phyloP scores from a whole-genome alignment of 2,329 filamentous ascomycete genomes.

The Sporothrix brasiliensis region DNA sequence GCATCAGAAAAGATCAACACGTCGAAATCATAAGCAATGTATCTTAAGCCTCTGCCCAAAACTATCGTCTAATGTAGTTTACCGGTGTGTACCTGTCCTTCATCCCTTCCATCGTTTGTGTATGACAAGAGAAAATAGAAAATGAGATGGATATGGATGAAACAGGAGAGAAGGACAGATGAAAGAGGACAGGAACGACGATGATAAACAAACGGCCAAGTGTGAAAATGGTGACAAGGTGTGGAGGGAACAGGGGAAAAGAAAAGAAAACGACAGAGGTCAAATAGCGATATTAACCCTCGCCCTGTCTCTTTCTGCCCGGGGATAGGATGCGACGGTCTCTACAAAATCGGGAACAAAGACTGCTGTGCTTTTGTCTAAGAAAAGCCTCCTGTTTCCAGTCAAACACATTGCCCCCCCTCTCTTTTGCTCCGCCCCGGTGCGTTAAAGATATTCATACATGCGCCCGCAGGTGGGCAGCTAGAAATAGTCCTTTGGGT shows the following conservation, averaged over 20 bases:
- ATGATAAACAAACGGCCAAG: not conserved
- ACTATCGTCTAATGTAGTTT: conserved; percentile 16
- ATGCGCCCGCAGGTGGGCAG: not conserved
- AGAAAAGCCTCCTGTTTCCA: not conserved
- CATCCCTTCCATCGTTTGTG: conserved; percentile 21
- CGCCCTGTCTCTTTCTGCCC: not conserved
- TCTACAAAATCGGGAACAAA: not conserved
- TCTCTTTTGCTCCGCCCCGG: not conserved
- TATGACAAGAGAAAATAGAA: conserved; percentile 14
- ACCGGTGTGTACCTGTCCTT: conserved; percentile 14
- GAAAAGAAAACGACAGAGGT: not conserved
- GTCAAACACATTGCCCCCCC: not conserved
- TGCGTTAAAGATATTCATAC: conserved; percentile 17
- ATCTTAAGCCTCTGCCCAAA: conserved; percentile 8
- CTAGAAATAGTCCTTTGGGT: not conserved
- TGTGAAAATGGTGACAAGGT: no score
- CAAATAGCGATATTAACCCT: not conserved
- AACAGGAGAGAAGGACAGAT: not conserved
- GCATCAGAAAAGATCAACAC: not conserved
- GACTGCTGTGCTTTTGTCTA: conserved; percentile 24
- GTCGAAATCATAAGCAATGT: not conserved
- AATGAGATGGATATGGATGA: conserved; percentile 11
- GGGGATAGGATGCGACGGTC: no score
- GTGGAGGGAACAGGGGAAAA: not conserved
- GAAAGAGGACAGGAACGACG: not conserved